Evolutionary conservation across 768 basidiomycete species (phyloP).

Genomic region (Daedalea quercina): DNA sequence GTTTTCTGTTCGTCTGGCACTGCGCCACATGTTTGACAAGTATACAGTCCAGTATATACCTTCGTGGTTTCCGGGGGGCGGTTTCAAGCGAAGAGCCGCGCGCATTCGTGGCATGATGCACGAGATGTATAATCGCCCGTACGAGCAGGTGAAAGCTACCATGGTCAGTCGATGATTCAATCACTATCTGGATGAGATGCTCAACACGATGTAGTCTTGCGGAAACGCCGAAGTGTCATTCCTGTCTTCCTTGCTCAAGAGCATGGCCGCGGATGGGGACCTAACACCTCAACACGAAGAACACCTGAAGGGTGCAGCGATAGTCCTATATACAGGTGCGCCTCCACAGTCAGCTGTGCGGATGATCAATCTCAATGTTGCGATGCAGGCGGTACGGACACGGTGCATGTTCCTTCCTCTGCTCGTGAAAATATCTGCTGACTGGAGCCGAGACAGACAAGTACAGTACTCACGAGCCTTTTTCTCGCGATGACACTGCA

Average conservation of each 20-base stretch:
- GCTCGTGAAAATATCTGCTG: background rate
- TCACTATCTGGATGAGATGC: background rate
- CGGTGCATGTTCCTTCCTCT: conserved; percentile 1
- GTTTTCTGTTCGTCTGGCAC: background rate
- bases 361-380: background rate
- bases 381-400: conserved; percentile 11
- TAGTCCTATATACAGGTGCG: conserved; percentile 15
- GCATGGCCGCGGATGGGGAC: conserved; percentile 2
- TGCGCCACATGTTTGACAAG: background rate
- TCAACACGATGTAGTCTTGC: background rate
- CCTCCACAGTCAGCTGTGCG: background rate
- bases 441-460: conserved; percentile 23
- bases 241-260: conserved; percentile 11
- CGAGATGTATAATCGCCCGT: conserved; percentile 11
- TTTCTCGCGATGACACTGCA: conserved; percentile 5
- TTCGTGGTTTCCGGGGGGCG: background rate
- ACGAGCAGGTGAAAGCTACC: conserved; percentile 8
- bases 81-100: background rate
- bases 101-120: conserved; percentile 10
- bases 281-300: conserved; percentile 8
- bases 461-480: conserved; percentile 28
- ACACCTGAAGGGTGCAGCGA: conserved; percentile 14
- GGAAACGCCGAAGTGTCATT: conserved; percentile 13
- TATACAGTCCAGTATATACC: background rate
- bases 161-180: conserved; percentile 5